Percentiles rank a stretch among this genome's conserved stretches.
Evolutionary conservation across 1,284 basidiomycete species (phyloP).

Genomic region (Takashimella tepidaria): DNA sequence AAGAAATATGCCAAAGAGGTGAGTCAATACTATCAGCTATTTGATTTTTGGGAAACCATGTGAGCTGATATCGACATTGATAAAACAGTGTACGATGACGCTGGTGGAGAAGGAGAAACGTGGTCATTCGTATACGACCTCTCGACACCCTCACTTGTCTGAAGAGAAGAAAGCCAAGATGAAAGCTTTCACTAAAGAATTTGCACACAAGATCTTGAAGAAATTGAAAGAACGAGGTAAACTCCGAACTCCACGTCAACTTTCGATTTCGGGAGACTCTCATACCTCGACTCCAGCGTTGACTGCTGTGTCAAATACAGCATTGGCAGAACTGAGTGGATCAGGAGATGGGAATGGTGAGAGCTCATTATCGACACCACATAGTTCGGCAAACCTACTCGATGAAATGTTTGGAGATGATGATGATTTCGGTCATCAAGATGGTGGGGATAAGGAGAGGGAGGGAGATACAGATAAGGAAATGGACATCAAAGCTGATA

Average conservation of each 20-base stretch:
- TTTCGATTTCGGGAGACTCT: not conserved
- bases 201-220: slow-evolving; percentile 50
- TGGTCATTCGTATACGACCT: slow-evolving; percentile 65
- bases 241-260: slow-evolving; percentile 9
- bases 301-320: slow-evolving; percentile 2
- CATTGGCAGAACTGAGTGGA: not conserved
- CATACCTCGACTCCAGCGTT: slow-evolving; percentile 2
- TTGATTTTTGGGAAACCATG: no score
- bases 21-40: slow-evolving; percentile 31
- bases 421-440: not conserved
- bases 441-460: not conserved
- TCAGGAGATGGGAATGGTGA: not conserved
- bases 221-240: slow-evolving; percentile 45
- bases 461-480: slow-evolving; percentile 6
- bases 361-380: not conserved
- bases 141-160: slow-evolving; percentile 66
- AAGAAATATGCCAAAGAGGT: slow-evolving; percentile 96
- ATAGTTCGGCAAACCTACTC: slow-evolving; percentile 6
- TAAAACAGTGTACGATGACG: slow-evolving; percentile 68
- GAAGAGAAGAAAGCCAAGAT: slow-evolving; percentile 86
- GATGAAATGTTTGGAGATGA: slow-evolving; percentile 20
- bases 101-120: slow-evolving; percentile 93
- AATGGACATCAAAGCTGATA: slow-evolving; percentile 2
- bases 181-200: slow-evolving; percentile 90
- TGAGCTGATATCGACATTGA: no score